A percentile compares a stretch with the other conserved stretches of the same genome.
These are phyloP conservation scores for Myrmaecium sp. DNA, from an alignment of 2,329 filamentous ascomycete species.

Conservation along the genomic window DNA sequence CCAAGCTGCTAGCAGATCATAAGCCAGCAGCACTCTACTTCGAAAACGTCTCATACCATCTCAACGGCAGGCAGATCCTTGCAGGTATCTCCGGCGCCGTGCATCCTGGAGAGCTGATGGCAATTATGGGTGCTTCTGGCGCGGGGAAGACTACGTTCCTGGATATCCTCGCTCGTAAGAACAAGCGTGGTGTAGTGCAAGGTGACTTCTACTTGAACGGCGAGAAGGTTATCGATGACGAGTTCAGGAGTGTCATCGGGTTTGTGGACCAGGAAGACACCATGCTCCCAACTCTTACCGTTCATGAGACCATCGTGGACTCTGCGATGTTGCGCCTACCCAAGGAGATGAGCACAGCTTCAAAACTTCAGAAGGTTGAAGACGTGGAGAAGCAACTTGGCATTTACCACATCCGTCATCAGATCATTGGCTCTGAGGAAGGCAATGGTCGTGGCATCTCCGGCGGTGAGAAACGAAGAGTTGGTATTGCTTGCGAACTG, in stretches of 20 bases:
- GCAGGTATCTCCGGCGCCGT: constrained; percentile 66
- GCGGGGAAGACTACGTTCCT: constrained; percentile 96
- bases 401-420: constrained; percentile 85
- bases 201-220: constrained; percentile 90
- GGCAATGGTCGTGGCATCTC: constrained; percentile 89
- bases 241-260: constrained; percentile 83
- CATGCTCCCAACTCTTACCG: constrained; percentile 86
- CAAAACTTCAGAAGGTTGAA: constrained; percentile 81
- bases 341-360: constrained; percentile 66
- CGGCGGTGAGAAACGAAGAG: constrained; percentile 87
- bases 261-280: constrained; percentile 98
- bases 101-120: constrained; percentile 87
- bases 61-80: constrained; percentile 81
- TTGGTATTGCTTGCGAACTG: constrained; percentile 92
- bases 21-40: constrained; percentile 82
- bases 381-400: constrained; percentile 94
- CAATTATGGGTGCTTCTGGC: constrained; percentile 95
- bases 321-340: constrained; percentile 87
- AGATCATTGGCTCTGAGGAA: constrained; percentile 90
- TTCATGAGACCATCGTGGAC: constrained; percentile 93
- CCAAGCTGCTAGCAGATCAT: constrained; percentile 78
- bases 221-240: constrained; percentile 65
- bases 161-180: constrained; percentile 90
- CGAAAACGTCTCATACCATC: constrained; percentile 66
- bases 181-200: constrained; percentile 65